Evolutionary conservation across 352 stramenopile species (phyloP), one percentile per base, ranked within the genome.

Genomic region (Globisporangium nagaii): DNA sequence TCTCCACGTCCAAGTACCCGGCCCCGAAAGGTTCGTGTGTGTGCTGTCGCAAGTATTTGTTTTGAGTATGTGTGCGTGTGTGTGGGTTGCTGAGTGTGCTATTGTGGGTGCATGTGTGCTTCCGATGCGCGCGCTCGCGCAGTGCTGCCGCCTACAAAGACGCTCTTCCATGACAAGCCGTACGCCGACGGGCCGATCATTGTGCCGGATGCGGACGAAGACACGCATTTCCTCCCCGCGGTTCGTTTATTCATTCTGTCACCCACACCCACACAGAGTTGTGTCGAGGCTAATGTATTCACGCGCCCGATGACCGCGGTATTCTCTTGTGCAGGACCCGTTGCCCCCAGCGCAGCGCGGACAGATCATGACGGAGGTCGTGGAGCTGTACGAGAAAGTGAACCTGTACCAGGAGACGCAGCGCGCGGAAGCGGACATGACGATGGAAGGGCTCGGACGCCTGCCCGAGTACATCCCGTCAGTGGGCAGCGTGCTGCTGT

Each of bases 1-100:
- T 93, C 65, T 93, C 82, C 24, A 94, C 84, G 25, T 90, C 84
- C 55, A 91, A 89, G 60, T 94, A 91, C 62, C 84, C 84, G 10
- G 82, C 84, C 4, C 84, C 84, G 11, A 84, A 86, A 63, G 67
- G 67, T 71, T 31, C 15, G 4, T 17, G 12, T 41, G 34, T 13
- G 24, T n/a, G 34, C 12, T 11, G 17, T 17, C 17, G 6, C 11
- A n/a, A n/a, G 37, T 43, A 10, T 32, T 13, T 31, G 8, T 31
- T 4, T 52, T 36, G 22, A 13, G 22, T 3, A 10, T 32, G 43
- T 13, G 9, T 27, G 19, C 19, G 22, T 15, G 31, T 30, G 12
- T 25, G 22, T n/a, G 24, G 2, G 1, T 55, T n/a, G n/a, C n/a
- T n/a, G n/a, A 46, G 32, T 52, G 25, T 39, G 13, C 25, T 20